Base-by-base conservation (phyloP, 768 basidiomycete genomes). In the Mycena polygramma region DNA sequence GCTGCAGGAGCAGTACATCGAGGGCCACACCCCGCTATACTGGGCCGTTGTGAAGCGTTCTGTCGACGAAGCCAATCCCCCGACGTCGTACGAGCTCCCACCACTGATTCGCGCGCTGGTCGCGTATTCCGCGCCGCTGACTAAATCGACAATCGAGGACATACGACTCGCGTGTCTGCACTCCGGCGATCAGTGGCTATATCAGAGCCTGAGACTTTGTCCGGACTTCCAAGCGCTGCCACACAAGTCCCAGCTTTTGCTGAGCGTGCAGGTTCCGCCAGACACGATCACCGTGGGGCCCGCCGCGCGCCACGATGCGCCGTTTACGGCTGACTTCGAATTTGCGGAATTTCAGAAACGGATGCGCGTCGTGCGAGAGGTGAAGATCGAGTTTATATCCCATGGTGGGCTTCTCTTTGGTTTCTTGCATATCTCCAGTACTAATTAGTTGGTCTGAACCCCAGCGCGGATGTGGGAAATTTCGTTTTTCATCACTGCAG, bases 11-110 rank as follows among this genome's bases (percentile, higher is more conserved):
- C 79, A 73, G 4, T 83, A 77, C 51, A 83, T 88, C 52, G 87
- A 88, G 69, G 80, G 78, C 4, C 88, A 83, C 71, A 83, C 83
- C 0, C 83, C 86, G 11, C 66, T 89, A 2, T 89, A 88, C 74
- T 89, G 88, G 88, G 84, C 82, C 0, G 83, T 89, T 68, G 69
- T 89, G 24, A 87, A 86, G 59, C 82, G 77, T 1, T 79, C 82
- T 2, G 4, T 70, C 35, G 73, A 70, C 36, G 20, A 58, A 20
- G 11, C 59, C 7, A 65, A 39, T 20, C 64, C 69, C 4, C 46
- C 59, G 20, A 30, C 30, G 30, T 30, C 30, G 30, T 30, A 30
- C 30, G 75, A 17, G 75, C 74, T 8, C 57, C 75, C 39, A 17
- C 65, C 69, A 30, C 75, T 87, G 24, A 71, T 88, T 6, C 71